Evolutionary conservation across 1,139 yeast species (phyloP).

Genomic region (Hemisphaericaspora xylanilytica): DNA sequence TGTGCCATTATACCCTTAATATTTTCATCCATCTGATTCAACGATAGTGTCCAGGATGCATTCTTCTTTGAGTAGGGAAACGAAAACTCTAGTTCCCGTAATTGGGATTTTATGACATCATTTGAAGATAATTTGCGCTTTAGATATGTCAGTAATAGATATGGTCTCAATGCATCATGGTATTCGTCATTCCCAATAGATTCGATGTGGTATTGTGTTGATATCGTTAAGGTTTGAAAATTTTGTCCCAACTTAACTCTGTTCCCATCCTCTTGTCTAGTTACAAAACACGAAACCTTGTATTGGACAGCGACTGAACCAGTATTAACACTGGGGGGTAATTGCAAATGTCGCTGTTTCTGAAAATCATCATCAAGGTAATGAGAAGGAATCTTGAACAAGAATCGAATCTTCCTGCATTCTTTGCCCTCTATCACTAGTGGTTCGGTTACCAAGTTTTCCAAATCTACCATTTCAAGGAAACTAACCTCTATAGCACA

Average conservation of each 20-base stretch:
- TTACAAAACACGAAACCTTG: background rate
- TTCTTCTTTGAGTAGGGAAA: background rate
- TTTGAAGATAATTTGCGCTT: background rate
- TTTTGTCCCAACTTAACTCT: background rate
- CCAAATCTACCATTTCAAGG: conserved; percentile 2
- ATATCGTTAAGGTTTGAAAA: background rate
- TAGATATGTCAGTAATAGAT: background rate
- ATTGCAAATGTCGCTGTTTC: background rate
- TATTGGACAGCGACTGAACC: background rate
- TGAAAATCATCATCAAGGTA: background rate
- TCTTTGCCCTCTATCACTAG: background rate
- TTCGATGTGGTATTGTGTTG: background rate
- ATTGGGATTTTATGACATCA: background rate
- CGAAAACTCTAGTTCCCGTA: background rate
- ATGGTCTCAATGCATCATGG: background rate
- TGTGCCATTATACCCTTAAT: background rate
- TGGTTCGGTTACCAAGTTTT: background rate
- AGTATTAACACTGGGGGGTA: background rate
- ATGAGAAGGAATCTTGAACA: background rate
- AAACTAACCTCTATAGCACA: background rate
- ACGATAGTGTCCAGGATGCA: background rate
- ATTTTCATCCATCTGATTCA: background rate
- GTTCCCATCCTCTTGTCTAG: background rate
- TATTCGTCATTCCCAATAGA: background rate
- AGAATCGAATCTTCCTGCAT: background rate